These are phyloP conservation scores for Mortierella alpina DNA, from an alignment of 192 early-diverging fungal genomes.

Conservation along the genomic window DNA sequence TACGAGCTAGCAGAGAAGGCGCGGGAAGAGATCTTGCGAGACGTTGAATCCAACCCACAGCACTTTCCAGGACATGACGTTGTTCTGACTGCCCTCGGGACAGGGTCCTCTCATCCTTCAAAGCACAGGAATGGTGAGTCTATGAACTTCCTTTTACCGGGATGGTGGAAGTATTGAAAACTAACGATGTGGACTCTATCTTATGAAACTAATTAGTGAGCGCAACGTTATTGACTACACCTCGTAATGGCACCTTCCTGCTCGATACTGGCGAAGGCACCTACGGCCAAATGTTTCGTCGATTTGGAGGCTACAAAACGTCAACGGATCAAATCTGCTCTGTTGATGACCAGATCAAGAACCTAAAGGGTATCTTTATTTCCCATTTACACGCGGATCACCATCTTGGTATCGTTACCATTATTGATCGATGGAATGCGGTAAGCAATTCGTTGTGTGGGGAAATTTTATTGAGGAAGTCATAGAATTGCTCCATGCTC, in stretches of 20 bases:
- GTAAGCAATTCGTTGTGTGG: slow-evolving; percentile 39
- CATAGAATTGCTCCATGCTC: neutral
- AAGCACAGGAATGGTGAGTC: slow-evolving; percentile 88
- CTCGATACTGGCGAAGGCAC: slow-evolving; percentile 95
- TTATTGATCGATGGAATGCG: slow-evolving; percentile 79
- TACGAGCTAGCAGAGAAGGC: slow-evolving; percentile 39
- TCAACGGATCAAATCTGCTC: slow-evolving; percentile 41
- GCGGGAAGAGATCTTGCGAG: slow-evolving; percentile 35
- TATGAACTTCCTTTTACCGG: neutral
- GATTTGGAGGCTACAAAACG: slow-evolving; percentile 56
- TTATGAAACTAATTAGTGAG: slow-evolving; percentile 67
- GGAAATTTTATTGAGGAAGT: neutral
- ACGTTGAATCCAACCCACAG: neutral
- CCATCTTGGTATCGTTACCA: slow-evolving; percentile 84
- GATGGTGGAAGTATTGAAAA: neutral
- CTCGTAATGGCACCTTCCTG: slow-evolving; percentile 72
- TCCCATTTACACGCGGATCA: slow-evolving; percentile 99
- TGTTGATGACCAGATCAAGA: slow-evolving; percentile 65
- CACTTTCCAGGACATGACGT: slow-evolving; percentile 59
- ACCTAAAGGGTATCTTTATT: slow-evolving; percentile 82
- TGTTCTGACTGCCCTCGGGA: slow-evolving; percentile 84
- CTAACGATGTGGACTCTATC: neutral
- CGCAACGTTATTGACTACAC: slow-evolving; percentile 79
- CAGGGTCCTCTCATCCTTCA: slow-evolving; percentile 88
- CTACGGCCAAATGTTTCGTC: slow-evolving; percentile 82